Evolutionary conservation across 257 asterid genomes (phyloP).

Genomic region (Scutellaria galericulata): DNA sequence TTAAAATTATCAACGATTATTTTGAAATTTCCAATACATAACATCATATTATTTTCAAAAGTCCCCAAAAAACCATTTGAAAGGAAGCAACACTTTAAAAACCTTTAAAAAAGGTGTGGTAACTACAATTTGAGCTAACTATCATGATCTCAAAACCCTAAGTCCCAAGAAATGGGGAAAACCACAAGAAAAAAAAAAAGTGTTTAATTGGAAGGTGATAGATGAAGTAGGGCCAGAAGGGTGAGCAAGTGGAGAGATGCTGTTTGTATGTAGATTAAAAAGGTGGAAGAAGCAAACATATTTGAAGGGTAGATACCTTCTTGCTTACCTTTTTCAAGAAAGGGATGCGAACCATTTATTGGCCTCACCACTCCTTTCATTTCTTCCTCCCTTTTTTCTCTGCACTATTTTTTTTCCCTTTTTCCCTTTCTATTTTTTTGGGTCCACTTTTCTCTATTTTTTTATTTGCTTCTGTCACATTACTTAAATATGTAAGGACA

Average conservation of each 20-base stretch:
- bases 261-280: neutral
- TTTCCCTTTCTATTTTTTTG: neutral
- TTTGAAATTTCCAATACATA: too few species aligned
- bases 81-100: too few species aligned
- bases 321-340: conserved; percentile 47
- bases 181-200: conserved; percentile 8
- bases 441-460: conserved; percentile 26
- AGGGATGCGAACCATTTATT: conserved; percentile 30
- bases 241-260: conserved; percentile 32
- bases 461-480: neutral
- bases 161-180: conserved; percentile 11
- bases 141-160: neutral
- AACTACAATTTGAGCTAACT: neutral
- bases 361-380: conserved; percentile 21
- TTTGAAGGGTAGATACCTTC: conserved; percentile 40
- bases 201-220: conserved; percentile 40
- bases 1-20: neutral
- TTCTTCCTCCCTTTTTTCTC: conserved; percentile 17
- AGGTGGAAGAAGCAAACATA: conserved; percentile 32
- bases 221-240: conserved; percentile 22
- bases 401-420: neutral
- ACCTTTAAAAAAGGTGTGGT: neutral
- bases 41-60: neutral
- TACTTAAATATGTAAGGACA: conserved; percentile 22
- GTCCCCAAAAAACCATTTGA: too few species aligned